Evolutionary conservation across 1,284 basidiomycete genomes (phyloP).

Genomic region (Ceratobasidium sp.): DNA sequence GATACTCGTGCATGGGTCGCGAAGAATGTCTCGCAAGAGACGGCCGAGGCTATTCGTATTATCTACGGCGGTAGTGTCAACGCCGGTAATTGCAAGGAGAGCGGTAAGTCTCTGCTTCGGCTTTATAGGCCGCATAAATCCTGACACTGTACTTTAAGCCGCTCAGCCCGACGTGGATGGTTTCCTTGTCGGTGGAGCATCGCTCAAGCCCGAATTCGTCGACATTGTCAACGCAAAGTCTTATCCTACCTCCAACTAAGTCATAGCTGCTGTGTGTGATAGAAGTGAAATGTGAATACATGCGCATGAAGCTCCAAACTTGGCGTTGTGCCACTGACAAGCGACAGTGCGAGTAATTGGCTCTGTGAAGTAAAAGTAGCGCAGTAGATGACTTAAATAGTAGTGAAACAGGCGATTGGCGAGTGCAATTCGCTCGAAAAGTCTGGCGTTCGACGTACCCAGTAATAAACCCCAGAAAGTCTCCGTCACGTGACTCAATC

Average conservation of each 20-base stretch:
- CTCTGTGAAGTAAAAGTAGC: too few relatives aligned
- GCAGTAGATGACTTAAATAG: too few relatives aligned
- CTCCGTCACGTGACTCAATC: too few relatives aligned
- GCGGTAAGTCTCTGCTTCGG: constrained; percentile 67
- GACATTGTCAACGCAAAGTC: constrained; percentile 86
- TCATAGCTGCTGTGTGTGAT: background rate
- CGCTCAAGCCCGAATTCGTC: constrained; percentile 96
- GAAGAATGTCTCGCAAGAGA: constrained; percentile 73
- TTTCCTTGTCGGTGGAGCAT: constrained; percentile 99
- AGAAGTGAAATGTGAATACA: constrained; percentile 23
- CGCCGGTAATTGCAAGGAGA: constrained; percentile 88
- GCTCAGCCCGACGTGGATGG: constrained; percentile 91
- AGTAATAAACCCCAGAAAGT: too few relatives aligned
- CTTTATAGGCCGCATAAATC: constrained; percentile 31
- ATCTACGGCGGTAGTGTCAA: constrained; percentile 98
- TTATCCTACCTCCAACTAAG: constrained; percentile 30
- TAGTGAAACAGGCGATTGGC: too few relatives aligned
- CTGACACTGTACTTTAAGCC: constrained; percentile 61
- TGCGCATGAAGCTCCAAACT: background rate
- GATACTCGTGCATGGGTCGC: constrained; percentile 85
- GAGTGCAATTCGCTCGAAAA: too few relatives aligned
- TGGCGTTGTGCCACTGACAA: too few relatives aligned
- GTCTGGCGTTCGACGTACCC: too few relatives aligned
- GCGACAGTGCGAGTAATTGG: too few relatives aligned
- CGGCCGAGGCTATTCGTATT: constrained; percentile 85